A percentile compares a stretch with the other conserved stretches of the same genome.
These are phyloP conservation scores for Teratosphaeria pseudoeucalypti DNA, from an alignment of 2,329 filamentous ascomycete species.

Conservation along the genomic window DNA sequence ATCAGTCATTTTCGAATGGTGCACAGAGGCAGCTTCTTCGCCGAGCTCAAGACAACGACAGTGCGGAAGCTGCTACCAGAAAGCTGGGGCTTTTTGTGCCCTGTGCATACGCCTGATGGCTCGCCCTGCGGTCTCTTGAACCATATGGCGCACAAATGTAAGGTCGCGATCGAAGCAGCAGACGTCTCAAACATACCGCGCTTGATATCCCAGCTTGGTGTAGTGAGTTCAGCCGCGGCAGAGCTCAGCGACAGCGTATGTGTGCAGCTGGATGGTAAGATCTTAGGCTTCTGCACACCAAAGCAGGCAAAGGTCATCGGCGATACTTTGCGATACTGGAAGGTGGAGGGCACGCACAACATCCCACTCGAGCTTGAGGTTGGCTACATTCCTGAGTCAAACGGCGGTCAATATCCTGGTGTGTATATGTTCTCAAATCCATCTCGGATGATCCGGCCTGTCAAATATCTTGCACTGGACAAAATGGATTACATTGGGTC, in stretches of 20 bases:
- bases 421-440: slow-evolving; percentile 85
- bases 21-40: slow-evolving; percentile 97
- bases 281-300: slow-evolving; percentile 83
- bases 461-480: slow-evolving; percentile 81
- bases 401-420: slow-evolving; percentile 89
- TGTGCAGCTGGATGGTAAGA: slow-evolving; percentile 79
- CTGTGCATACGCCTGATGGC: slow-evolving; percentile 95
- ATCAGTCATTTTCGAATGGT: slow-evolving; percentile 99
- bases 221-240: slow-evolving; percentile 64
- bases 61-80: slow-evolving; percentile 92
- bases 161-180: slow-evolving; percentile 65
- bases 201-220: slow-evolving; percentile 68
- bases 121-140: slow-evolving; percentile 89
- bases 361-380: slow-evolving; percentile 82
- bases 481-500: slow-evolving; percentile 83
- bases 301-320: slow-evolving; percentile 71
- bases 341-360: slow-evolving; percentile 73
- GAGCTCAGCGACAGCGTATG: slow-evolving; percentile 74
- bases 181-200: slow-evolving; percentile 66
- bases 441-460: slow-evolving; percentile 78
- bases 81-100: slow-evolving; percentile 96
- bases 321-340: slow-evolving; percentile 87
- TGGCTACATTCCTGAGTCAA: slow-evolving; percentile 78
- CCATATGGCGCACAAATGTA: slow-evolving; percentile 90
- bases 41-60: slow-evolving; percentile 91